These are phyloP conservation scores for Aspergillus uvarum DNA, from an alignment of 2,329 filamentous ascomycete genomes.

Conservation along the genomic window DNA sequence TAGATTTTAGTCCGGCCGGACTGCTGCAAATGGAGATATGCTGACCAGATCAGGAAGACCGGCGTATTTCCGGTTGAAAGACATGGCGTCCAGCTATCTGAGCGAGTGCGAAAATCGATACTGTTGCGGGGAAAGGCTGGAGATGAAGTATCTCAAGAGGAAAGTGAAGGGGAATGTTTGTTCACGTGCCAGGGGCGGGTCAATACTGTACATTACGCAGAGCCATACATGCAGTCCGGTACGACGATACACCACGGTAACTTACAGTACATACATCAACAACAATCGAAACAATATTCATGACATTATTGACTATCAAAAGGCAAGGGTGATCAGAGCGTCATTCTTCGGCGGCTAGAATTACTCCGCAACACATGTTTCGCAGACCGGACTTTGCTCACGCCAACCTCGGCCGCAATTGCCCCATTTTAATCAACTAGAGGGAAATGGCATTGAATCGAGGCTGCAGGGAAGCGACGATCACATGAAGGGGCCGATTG, in stretches of 20 bases:
- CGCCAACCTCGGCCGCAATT: background rate
- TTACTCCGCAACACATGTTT: background rate
- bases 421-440: background rate
- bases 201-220: background rate
- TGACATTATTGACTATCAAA: too few species aligned
- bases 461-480: background rate
- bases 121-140: background rate
- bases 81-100: slow-evolving; percentile 52
- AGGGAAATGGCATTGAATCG: background rate
- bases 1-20: slow-evolving; percentile 6
- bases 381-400: background rate
- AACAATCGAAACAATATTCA: background rate
- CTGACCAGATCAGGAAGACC: slow-evolving; percentile 73
- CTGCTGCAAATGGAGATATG: background rate
- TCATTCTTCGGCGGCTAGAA: background rate
- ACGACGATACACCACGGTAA: background rate
- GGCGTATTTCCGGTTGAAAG: slow-evolving; percentile 78
- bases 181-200: slow-evolving; percentile 3
- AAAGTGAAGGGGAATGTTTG: slow-evolving; percentile 10
- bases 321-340: too few species aligned
- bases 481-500: background rate
- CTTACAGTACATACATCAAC: too few species aligned
- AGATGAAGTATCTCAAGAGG: background rate
- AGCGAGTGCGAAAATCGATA: background rate
- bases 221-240: background rate